phyloP scores from a whole-genome alignment of 2,329 filamentous ascomycete species.

The Didymellaceae sp. region DNA sequence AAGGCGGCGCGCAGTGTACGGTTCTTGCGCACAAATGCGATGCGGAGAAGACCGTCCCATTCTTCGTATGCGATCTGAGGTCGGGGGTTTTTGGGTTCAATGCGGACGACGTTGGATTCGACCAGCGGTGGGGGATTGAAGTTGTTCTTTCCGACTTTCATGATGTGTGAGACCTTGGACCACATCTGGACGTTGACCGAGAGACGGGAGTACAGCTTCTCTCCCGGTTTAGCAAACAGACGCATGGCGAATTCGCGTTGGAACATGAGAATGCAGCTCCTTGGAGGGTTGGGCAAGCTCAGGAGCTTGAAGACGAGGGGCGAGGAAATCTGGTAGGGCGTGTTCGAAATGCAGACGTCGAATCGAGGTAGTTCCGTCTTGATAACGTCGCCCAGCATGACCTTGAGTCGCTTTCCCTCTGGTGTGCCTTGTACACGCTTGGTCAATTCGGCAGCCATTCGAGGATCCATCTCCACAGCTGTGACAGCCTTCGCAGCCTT shows the following conservation, averaged over 20 bases:
- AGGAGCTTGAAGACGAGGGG: constrained; percentile 92
- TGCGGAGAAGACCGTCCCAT: constrained; percentile 87
- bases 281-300: constrained; percentile 78
- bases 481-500: constrained; percentile 84
- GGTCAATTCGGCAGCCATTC: constrained; percentile 95
- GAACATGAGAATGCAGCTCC: constrained; percentile 91
- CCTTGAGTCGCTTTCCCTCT: constrained; percentile 76
- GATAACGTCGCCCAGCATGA: constrained; percentile 90
- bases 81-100: constrained; percentile 84
- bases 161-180: constrained; percentile 73
- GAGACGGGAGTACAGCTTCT: constrained; percentile 88
- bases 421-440: constrained; percentile 92
- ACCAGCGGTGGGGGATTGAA: constrained; percentile 95
- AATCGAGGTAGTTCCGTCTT: constrained; percentile 81
- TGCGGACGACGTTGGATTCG: constrained; percentile 86
- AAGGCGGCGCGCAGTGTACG: constrained; percentile 85
- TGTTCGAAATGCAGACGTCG: constrained; percentile 81
- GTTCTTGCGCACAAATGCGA: constrained; percentile 88
- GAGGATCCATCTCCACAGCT: constrained; percentile 89
- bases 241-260: constrained; percentile 94
- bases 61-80: constrained; percentile 93
- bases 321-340: constrained; percentile 81
- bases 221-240: constrained; percentile 84
- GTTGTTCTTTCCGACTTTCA: constrained; percentile 96
- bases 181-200: constrained; percentile 95